Base-by-base conservation (phyloP, 768 basidiomycete species). In the Baorangia bicolor region DNA sequence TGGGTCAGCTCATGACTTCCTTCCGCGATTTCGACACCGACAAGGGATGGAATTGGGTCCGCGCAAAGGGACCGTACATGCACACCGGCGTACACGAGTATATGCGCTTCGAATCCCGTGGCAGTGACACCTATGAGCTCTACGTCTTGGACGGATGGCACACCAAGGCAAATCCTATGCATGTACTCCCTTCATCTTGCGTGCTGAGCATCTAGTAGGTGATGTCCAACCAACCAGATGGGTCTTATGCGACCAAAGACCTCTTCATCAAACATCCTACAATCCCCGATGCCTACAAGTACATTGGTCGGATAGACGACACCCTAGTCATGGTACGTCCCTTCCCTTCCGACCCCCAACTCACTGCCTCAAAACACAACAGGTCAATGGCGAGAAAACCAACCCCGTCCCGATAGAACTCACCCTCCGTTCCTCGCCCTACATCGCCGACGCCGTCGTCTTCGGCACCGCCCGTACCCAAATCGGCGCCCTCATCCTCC, bases 21-120 rank as follows among this genome's bases (percentile, higher is more conserved):
- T 71, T 74, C 47, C 77, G 81, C 33, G 73, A 81, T 54, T 81
- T 78, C 52, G 66, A 65, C 5, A 70, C 59, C 5, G 82, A 85
- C 71, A 83, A 82, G 64, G 77, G 57, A 12, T 85, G 83, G 83
- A 81, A 80, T 60, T 84, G 79, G 77, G 63, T 79, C 40, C 75
- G 78, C 27, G 59, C 68, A n/a, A 69, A 67, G 30, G 64, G 67
- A 2, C 64, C 69, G 0, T 20, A 64, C 41, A 20, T 64, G 7
- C 52, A 54, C 10, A 56, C 64, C 1, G 51, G 56, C 1, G 40
- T 69, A 40, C 51, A 59, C 14, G 53, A 68, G 21, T 83, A 76
- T 64, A 51, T 81, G 47, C 70, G 71, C 48, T 74, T 81, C 53
- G 80, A 79, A 56, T 68, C 73, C 3, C 73, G 71, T 28, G 79